A percentile compares a stretch with the other conserved stretches of the same genome.
phyloP scores from a whole-genome alignment of 2,329 filamentous ascomycete genomes.

The Truncatella angustata region DNA sequence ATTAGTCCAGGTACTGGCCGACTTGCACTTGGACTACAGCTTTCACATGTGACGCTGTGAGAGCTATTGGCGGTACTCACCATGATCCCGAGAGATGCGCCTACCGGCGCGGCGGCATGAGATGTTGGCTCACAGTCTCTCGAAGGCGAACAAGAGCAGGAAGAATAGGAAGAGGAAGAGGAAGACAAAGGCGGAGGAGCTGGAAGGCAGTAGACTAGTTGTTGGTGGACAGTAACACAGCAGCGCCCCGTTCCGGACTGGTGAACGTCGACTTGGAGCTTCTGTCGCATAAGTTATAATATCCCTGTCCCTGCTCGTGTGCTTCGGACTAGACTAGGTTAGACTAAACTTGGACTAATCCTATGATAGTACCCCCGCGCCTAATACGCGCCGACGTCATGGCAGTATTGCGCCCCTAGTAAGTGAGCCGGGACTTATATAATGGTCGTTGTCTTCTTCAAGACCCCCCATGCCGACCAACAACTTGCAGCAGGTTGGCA shows the following conservation, averaged over 20 bases:
- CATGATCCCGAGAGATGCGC: conserved; percentile 4
- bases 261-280: neutral
- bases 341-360: neutral
- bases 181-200: neutral
- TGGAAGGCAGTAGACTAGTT: neutral
- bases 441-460: neutral
- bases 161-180: neutral
- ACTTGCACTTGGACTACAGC: neutral
- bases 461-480: neutral
- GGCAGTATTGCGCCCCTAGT: neutral
- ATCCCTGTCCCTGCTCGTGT: conserved; percentile 9
- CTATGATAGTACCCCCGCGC: conserved; percentile 5
- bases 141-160: neutral
- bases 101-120: neutral
- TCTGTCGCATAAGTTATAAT: neutral
- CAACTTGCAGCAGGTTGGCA: neutral
- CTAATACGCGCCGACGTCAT: conserved; percentile 1
- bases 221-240: neutral
- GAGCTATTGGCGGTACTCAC: neutral
- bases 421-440: neutral
- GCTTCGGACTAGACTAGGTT: too few relatives aligned
- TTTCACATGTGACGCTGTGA: neutral
- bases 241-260: neutral
- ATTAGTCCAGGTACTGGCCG: neutral
- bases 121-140: neutral